phyloP scores from a whole-genome alignment of 139 green algal genomes.

The Zygnema circumcarinatum region DNA sequence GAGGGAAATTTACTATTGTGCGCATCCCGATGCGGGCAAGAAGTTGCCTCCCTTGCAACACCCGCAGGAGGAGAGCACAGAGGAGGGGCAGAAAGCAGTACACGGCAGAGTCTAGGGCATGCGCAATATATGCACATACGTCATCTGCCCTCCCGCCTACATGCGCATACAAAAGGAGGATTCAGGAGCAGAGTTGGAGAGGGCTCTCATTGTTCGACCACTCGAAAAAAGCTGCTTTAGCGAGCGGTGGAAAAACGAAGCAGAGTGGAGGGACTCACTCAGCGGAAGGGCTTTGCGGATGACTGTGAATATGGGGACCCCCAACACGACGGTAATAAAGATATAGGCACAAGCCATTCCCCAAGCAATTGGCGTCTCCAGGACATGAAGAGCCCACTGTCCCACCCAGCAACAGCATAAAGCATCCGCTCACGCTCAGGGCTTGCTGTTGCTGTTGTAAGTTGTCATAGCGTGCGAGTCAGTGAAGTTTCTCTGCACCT shows the following conservation, averaged over 20 bases:
- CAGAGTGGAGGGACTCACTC: constrained; percentile 20
- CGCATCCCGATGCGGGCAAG: constrained; percentile 55
- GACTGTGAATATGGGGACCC: constrained; percentile 35
- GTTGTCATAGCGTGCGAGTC: no score
- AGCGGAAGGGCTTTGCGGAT: constrained; percentile 5
- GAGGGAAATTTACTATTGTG: constrained; percentile 59
- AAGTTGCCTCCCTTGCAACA: constrained; percentile 55
- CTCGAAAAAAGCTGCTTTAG: no score
- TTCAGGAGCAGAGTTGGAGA: background rate
- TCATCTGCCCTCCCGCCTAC: background rate
- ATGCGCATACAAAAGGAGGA: background rate
- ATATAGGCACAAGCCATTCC: constrained; percentile 45
- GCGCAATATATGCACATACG: constrained; percentile 25
- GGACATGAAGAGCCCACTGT: constrained; percentile 49
- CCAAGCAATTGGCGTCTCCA: constrained; percentile 55
- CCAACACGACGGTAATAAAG: constrained; percentile 36
- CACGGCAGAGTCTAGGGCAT: constrained; percentile 38
- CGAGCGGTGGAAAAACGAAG: no score
- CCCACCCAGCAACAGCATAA: background rate
- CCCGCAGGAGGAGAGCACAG: constrained; percentile 44
- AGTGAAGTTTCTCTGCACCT: no score
- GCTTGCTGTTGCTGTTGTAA: no score
- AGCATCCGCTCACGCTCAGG: no score
- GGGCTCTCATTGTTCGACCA: no score
- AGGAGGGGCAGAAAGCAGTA: constrained; percentile 58